Conservation (phyloP, 2,329 filamentous ascomycete species). For the Calonectria honghensis region DNA sequence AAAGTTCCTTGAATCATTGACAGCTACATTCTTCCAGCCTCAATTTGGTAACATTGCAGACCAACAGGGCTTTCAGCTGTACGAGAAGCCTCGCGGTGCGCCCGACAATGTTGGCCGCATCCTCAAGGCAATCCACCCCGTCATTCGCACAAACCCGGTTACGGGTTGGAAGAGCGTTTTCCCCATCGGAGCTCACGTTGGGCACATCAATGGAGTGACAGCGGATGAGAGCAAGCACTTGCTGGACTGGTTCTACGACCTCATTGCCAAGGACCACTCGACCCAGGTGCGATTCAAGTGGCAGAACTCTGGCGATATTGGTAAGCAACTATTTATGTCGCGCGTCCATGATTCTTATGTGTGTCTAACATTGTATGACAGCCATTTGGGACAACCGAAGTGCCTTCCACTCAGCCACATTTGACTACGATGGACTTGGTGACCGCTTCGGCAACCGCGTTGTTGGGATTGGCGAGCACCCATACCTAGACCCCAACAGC, state of each 20-base stretch:
- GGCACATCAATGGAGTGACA: slow-evolving; percentile 70
- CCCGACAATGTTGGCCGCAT: slow-evolving; percentile 70
- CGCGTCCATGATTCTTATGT: not conserved
- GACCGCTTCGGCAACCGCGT: slow-evolving; percentile 69
- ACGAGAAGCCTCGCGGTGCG: slow-evolving; percentile 66
- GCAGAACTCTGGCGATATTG: slow-evolving; percentile 66
- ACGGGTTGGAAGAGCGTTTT: slow-evolving; percentile 76
- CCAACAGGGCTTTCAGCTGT: slow-evolving; percentile 66
- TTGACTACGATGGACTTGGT: slow-evolving; percentile 69
- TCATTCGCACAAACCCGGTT: slow-evolving; percentile 75
- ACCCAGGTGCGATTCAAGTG: slow-evolving; percentile 70
- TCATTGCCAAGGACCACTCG: slow-evolving; percentile 74
- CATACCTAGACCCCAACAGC: slow-evolving; percentile 37
- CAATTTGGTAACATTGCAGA: slow-evolving; percentile 69
- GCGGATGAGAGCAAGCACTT: slow-evolving; percentile 68
- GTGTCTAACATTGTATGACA: slow-evolving; percentile 39
- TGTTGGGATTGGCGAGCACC: slow-evolving; percentile 68
- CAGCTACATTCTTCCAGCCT: slow-evolving; percentile 72
- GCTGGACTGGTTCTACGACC: slow-evolving; percentile 70
- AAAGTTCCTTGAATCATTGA: slow-evolving; percentile 75
- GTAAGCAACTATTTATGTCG: slow-evolving; percentile 42
- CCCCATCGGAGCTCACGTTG: slow-evolving; percentile 70
- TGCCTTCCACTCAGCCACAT: slow-evolving; percentile 73
- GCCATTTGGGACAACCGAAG: slow-evolving; percentile 77
- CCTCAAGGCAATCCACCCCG: slow-evolving; percentile 71